Evolutionary conservation across 495 filamentous ascomycete species (phyloP).

Genomic region (Tuber indicum): DNA sequence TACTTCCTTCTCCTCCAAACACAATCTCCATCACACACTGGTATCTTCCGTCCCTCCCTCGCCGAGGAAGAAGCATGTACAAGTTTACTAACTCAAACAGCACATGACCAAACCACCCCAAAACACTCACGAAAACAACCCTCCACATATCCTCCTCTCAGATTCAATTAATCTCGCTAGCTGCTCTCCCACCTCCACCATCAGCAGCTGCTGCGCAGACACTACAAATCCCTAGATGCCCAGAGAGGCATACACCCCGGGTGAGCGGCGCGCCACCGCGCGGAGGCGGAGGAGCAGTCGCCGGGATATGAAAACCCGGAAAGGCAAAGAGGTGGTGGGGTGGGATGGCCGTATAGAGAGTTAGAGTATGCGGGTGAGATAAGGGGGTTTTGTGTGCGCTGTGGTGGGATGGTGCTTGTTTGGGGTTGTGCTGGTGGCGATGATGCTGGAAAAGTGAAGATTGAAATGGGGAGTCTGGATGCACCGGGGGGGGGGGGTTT

Average conservation of each 20-base stretch:
- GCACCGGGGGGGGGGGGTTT: not conserved
- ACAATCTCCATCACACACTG: not conserved
- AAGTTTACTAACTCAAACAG: not conserved
- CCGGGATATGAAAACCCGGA: not conserved
- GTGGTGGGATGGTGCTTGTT: not conserved
- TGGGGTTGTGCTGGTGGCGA: not conserved
- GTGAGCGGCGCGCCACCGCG: not conserved
- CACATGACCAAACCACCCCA: not conserved
- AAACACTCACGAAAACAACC: not conserved
- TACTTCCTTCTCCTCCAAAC: not conserved
- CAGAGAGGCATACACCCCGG: not conserved
- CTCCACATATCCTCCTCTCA: not conserved
- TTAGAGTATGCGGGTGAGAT: not conserved
- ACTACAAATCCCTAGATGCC: not conserved
- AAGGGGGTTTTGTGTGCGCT: not conserved
- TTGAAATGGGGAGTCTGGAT: not conserved
- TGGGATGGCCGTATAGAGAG: not conserved
- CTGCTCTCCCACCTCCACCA: not conserved
- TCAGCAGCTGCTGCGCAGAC: not conserved
- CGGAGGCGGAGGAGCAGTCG: not conserved
- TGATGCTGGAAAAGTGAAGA: not conserved
- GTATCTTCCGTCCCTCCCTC: not conserved
- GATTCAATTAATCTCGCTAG: not conserved
- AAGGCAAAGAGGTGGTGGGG: not conserved
- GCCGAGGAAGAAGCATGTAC: not conserved